These are phyloP conservation scores for Ilyonectria mors-panacis DNA, from an alignment of 2,329 filamentous ascomycete genomes.

Conservation along the genomic window DNA sequence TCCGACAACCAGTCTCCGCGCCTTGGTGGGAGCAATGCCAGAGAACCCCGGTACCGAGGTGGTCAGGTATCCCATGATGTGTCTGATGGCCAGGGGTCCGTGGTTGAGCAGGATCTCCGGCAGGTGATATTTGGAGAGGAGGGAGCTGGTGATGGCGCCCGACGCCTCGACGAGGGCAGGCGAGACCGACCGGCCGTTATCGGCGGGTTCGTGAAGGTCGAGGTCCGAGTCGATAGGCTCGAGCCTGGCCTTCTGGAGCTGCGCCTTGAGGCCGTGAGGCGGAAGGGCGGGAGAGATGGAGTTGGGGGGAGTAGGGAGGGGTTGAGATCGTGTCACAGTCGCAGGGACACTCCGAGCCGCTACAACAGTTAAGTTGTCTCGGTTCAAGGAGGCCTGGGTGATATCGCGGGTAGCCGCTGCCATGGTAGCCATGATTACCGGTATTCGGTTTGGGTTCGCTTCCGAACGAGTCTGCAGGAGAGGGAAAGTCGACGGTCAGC, in stretches of 20 bases:
- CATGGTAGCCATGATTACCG: constrained; percentile 74
- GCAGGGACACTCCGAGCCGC: constrained; percentile 75
- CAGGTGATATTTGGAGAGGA: constrained; percentile 91
- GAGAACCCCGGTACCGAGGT: constrained; percentile 95
- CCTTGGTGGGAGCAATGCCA: constrained; percentile 89
- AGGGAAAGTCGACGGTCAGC: constrained; percentile 34
- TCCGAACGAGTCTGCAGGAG: constrained; percentile 61
- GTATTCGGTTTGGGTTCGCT: constrained; percentile 56
- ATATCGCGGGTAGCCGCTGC: constrained; percentile 79
- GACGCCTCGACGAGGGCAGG: constrained; percentile 76
- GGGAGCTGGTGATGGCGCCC: constrained; percentile 85
- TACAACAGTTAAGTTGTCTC: constrained; percentile 83
- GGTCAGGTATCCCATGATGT: constrained; percentile 95
- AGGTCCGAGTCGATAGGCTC: constrained; percentile 87
- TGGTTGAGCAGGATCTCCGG: constrained; percentile 91
- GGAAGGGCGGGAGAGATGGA: constrained; percentile 92
- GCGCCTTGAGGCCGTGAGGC: constrained; percentile 83
- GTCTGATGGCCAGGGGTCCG: constrained; percentile 92
- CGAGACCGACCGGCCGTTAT: constrained; percentile 57
- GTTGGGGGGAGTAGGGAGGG: constrained; percentile 92
- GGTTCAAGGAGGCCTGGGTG: constrained; percentile 71
- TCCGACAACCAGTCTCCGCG: constrained; percentile 90
- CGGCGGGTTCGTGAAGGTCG: constrained; percentile 78
- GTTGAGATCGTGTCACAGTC: constrained; percentile 71
- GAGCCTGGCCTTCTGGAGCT: constrained; percentile 71